phyloP scores from a whole-genome alignment of 441 rosid species.

The Euphorbia schlechtendalii region DNA sequence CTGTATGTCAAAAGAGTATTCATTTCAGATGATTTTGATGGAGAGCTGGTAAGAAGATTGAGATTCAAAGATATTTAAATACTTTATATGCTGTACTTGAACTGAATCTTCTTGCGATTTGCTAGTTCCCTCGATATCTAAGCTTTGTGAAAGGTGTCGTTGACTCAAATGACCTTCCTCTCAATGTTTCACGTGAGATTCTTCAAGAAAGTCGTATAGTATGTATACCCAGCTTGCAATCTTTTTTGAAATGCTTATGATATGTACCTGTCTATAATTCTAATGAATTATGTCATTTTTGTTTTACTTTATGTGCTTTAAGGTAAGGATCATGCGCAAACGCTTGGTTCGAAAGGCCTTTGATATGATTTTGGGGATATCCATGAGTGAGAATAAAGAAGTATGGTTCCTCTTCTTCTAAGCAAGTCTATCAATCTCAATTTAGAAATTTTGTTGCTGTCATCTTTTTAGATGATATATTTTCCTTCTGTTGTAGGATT shows the following conservation, averaged over 20 bases:
- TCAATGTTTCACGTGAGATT: conserved; percentile 95
- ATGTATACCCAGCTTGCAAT: conserved; percentile 19
- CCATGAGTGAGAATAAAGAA: conserved; percentile 76
- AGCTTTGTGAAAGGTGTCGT: conserved; percentile 98
- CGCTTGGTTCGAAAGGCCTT: conserved; percentile 85
- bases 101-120: conserved; percentile 13
- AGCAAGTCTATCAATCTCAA: neutral
- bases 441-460: neutral
- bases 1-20: conserved; percentile 90
- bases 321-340: conserved; percentile 94
- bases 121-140: conserved; percentile 82
- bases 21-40: conserved; percentile 96
- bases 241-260: neutral
- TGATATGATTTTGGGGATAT: conserved; percentile 91
- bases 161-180: conserved; percentile 94
- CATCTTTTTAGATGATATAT: conserved; percentile 9
- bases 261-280: conserved; percentile 1
- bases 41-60: conserved; percentile 67
- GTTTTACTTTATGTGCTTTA: conserved; percentile 18
- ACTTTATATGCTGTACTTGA: conserved; percentile 11
- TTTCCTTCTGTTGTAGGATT: conserved; percentile 46
- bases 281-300: conserved; percentile 1
- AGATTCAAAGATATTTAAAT: neutral
- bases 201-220: conserved; percentile 97
- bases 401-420: conserved; percentile 35